Evolutionary conservation across 202 grass and related monocot species (phyloP).

Genomic region (Cymbopogon flexuosus): DNA sequence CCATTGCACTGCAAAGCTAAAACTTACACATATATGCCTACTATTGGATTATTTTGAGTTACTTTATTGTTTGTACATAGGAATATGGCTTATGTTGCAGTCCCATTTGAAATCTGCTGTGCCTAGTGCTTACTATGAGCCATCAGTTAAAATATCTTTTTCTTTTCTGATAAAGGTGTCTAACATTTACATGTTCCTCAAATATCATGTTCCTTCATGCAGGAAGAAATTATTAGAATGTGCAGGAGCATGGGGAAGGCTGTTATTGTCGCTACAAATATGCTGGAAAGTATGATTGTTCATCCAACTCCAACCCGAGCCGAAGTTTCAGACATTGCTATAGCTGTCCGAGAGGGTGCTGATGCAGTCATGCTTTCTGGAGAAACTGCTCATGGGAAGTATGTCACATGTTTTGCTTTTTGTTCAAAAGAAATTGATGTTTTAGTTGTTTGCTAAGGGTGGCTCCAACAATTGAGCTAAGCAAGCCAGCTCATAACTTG

Average conservation of each 20-base stretch:
- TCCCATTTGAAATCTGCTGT: not conserved
- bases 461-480: not conserved
- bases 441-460: not conserved
- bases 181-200: conserved; percentile 17
- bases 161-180: not conserved
- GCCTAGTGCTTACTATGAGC: not conserved
- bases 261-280: conserved; percentile 98
- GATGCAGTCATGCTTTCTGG: conserved; percentile 99
- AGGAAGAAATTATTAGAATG: conserved; percentile 98
- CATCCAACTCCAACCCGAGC: conserved; percentile 96
- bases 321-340: conserved; percentile 97
- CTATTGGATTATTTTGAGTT: not conserved
- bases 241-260: conserved; percentile 99
- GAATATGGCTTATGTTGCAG: not conserved
- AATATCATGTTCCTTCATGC: conserved; percentile 26
- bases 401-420: conserved; percentile 34
- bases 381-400: conserved; percentile 98
- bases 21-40: conserved; percentile 24
- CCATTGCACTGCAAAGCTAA: not conserved
- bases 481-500: not conserved
- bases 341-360: conserved; percentile 96
- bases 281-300: conserved; percentile 99
- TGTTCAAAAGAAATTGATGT: not conserved
- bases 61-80: not conserved
- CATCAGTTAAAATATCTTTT: not conserved